Conservation (phyloP, 306 rosid genomes). For the Neltuma alba region DNA sequence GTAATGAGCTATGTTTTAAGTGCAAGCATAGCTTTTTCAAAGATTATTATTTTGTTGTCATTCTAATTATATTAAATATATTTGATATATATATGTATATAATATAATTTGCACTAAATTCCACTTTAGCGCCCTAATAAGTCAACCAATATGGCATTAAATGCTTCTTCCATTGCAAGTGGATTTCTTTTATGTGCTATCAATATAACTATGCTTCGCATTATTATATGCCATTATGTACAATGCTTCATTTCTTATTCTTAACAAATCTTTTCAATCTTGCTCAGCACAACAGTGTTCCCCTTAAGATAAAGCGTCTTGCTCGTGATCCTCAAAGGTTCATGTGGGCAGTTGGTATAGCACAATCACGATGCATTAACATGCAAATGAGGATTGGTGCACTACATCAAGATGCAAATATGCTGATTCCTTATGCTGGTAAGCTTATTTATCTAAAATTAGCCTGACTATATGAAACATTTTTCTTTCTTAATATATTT, state of each 20-base stretch:
- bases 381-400: constrained; percentile 82
- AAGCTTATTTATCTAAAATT: constrained; percentile 32
- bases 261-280: constrained; percentile 33
- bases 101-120: background rate
- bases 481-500: constrained; percentile 3
- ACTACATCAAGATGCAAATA: constrained; percentile 75
- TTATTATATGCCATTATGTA: constrained; percentile 22
- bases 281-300: constrained; percentile 75
- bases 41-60: background rate
- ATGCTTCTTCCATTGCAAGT: background rate
- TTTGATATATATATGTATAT: background rate
- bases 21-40: background rate
- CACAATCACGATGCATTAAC: constrained; percentile 87
- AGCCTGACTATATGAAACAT: constrained; percentile 17
- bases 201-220: constrained; percentile 3
- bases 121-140: background rate
- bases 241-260: constrained; percentile 7
- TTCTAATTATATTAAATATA: background rate
- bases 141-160: background rate
- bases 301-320: constrained; percentile 89
- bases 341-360: constrained; percentile 89
- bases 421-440: constrained; percentile 96
- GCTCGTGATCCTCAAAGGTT: constrained; percentile 81
- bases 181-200: background rate
- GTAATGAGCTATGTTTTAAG: background rate